Percentiles rank a stretch among this genome's conserved stretches.
Conservation (phyloP, 2,329 filamentous ascomycete species). For the Cytospora piceicola region DNA sequence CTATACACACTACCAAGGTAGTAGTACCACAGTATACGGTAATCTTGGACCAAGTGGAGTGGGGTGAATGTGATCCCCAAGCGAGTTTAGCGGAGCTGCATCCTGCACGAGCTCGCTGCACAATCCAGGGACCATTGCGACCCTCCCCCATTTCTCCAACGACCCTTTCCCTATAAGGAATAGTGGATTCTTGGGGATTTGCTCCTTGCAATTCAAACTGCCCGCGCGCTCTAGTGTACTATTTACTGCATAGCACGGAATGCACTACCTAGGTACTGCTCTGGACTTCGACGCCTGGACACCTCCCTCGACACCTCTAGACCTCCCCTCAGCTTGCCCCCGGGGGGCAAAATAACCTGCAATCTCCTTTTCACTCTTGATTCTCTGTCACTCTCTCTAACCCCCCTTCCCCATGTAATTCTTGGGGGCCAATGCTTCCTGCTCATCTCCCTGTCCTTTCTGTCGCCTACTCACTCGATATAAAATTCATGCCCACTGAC, state of each 20-base stretch:
- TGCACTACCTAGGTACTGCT: not conserved
- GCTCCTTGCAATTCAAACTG: slow-evolving; percentile 19
- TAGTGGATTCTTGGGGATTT: slow-evolving; percentile 11
- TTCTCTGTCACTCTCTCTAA: no score
- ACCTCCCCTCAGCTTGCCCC: not conserved
- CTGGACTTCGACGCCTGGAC: not conserved
- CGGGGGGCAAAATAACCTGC: no score
- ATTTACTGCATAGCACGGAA: not conserved
- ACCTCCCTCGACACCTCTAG: no score
- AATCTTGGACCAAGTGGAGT: not conserved
- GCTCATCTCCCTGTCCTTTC: not conserved
- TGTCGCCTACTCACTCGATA: not conserved
- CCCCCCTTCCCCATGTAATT: no score
- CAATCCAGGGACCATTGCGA: slow-evolving; percentile 17
- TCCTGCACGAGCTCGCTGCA: slow-evolving; percentile 5
- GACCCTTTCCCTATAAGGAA: slow-evolving; percentile 1
- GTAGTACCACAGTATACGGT: no score
- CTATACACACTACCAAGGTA: no score
- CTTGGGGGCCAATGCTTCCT: no score
- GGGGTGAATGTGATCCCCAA: not conserved
- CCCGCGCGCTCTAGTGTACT: slow-evolving; percentile 8
- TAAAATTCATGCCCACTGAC: not conserved
- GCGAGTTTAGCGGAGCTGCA: not conserved
- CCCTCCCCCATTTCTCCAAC: slow-evolving; percentile 6
- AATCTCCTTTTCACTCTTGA: no score